These are phyloP conservation scores for Prunella vulgaris DNA, from an alignment of 257 asterid genomes.

Conservation along the genomic window DNA sequence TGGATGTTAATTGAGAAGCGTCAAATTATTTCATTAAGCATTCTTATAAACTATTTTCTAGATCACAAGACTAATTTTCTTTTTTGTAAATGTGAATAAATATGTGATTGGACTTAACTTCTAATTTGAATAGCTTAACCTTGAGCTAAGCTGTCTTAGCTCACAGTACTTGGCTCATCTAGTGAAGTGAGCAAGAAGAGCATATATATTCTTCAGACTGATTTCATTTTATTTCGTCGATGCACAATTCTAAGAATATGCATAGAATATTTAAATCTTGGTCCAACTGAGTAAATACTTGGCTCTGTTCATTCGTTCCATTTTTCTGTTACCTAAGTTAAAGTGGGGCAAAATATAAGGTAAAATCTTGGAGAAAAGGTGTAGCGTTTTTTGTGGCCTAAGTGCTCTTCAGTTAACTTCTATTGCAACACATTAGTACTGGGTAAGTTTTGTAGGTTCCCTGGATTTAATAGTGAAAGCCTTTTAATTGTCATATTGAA, in stretches of 20 bases:
- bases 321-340: neutral
- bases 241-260: neutral
- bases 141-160: neutral
- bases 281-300: neutral
- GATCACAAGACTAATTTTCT: neutral
- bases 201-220: neutral
- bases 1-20: neutral
- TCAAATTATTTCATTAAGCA: too few species aligned
- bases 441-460: neutral
- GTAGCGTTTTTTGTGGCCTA: neutral
- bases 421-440: neutral
- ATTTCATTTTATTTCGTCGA: neutral
- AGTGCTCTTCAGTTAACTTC: neutral
- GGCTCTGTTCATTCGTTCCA: neutral
- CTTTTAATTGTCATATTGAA: neutral
- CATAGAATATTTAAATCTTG: neutral
- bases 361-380: neutral
- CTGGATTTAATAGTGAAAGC: neutral
- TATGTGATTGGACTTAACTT: neutral
- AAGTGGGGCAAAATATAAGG: neutral
- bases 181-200: neutral
- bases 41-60: neutral
- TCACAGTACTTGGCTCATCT: neutral
- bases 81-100: neutral
- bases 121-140: neutral